Base-by-base conservation (phyloP, 345 rosid genomes). In the Leavenworthia alabamica region DNA sequence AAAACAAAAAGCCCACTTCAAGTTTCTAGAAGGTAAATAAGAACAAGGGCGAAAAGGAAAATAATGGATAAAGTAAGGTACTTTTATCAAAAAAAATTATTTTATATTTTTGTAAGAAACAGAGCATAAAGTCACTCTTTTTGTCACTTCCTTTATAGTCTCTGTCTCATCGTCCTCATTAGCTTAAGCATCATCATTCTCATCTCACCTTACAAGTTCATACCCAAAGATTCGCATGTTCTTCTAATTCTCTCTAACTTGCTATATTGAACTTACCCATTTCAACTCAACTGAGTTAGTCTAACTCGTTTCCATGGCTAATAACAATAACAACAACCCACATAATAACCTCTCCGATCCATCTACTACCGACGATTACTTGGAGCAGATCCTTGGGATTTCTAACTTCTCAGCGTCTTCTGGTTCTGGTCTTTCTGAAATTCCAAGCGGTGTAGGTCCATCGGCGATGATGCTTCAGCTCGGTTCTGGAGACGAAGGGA, bases 401-500 rank as follows among this genome's bases (percentile, higher is more conserved):
- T 92, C 80, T 1, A 81, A 66, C 85, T 93, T 82, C 71, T 77
- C 80, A n/a, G 40, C 82, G 7, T 95, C 83, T 8, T 61, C 89
- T 1, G 79, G 84, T 39, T 70, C 89, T 67, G 68, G 78, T 2
- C 79, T 74, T 3, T 62, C 76, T 44, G 87, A 80, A 46, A 72
- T 73, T 1, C 68, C 71, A 20, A 51, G 68, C 3, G 68, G 79
- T 2, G 70, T 71, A 1, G 73, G 81, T 20, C 55, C 70, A 7
- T 56, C 75, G 7, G 82, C 90, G 68, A 88, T 90, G 99, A 78
- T 90, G 88, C 80, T 90, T 59, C 97, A 90, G 82, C 92, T 90
- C 7, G 79, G 84, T 64, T 85, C 92, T 13, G 82, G 90, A 3
- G 84, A 83, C 43, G 73, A 78, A n/a, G 43, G 77, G 58, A 70